Evolutionary conservation across 108 stramenopile genomes (phyloP), one percentile per base, ranked within the genome.

Genomic region (Cyclotella atomus): DNA sequence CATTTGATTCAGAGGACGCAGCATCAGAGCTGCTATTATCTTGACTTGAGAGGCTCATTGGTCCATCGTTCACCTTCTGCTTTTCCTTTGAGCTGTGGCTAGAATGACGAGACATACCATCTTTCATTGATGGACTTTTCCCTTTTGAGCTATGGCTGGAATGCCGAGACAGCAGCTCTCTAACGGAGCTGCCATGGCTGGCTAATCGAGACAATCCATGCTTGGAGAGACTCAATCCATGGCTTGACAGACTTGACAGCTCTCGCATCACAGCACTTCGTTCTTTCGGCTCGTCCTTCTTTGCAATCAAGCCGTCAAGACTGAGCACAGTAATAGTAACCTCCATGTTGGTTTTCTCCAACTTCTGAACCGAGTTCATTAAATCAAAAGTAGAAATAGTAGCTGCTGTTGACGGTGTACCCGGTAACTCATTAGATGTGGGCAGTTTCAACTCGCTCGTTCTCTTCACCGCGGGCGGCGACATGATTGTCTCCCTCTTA

Each of bases 281-380:
- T 6, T 53, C 52, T 33, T 73, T 73, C 12, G 50, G 21, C 3
- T 44, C 38, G 38, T 44, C 38, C 8, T 23, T 20, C 24, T 64
- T 73, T 19, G 54, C 62, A 55, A 73, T 41, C 7, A 73, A 33
- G 3, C 72, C 72, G 21, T 73, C 72, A n/a, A 73, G 53, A 56
- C 72, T 54, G 12, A 73, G 50, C 0, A 73, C 72, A 4, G 61
- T 54, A 52, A 73, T 52, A 6, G 52, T 45, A 17, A 73, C 63
- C 15, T 64, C 52, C 63, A 64, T 63, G 0, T 45, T 15, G 33
- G 25, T 68, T 14, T 46, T 68, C 20, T 36, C 33, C 7, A 10
- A 2, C 14, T 65, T 65, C 46, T 15, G 27, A 1, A 16, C 38
- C 24, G 43, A 9, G 14, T 28, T 6, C 24, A 23, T 6, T 14